Base-by-base conservation (phyloP, 192 early-diverging fungal species). In the Ambispora gerdemannii region DNA sequence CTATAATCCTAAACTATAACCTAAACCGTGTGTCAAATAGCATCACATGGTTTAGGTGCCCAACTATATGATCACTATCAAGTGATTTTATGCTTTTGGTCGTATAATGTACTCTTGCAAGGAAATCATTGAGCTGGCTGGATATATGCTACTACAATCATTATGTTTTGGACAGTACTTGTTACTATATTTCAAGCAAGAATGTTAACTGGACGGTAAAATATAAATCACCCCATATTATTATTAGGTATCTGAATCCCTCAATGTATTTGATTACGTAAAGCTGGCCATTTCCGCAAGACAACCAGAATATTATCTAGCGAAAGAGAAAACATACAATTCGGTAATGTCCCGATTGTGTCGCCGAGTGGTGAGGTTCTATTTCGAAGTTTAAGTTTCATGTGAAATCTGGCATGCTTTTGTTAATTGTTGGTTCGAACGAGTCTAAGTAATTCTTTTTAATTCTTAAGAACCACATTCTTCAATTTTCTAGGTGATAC, bases 321-420 rank as follows among this genome's bases (percentile, higher is more conserved):
- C n/a, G 81, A 90, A 69, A 86, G 86, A 74, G 87, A 89, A 47
- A 88, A 86, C 24, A 93, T 99, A 70, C 87, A 93, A 72, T 99
- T 99, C 72, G 76, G 82, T 56, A 84, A 93, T 74, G 92, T 97
- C 4, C 97, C 97, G 8, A 92, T 99, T 68, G 91, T 97, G 0
- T 92, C 93, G 8, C 97, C 95, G 25, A 94, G 92, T 76, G 95
- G 97, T 47, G 95, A 99, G 83, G 87, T 97, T 22, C 84, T 97
- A 28, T 86, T 97, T 30, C 87, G 87, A 59, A 84, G 89, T 64
- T 79, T 98, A 65, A 88, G 75, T 61, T 96, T 86, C 84, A 90
- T 70, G 90, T 97, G 38, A 89, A 87, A 70, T 89, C 94, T 17
- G 95, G 97, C 38, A 91, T 89, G 82, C 92, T 97, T 73, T 76